Evolutionary conservation across 2,329 filamentous ascomycete genomes (phyloP), one percentile per base, ranked within the genome.

Genomic region (Balansia obtecta): DNA sequence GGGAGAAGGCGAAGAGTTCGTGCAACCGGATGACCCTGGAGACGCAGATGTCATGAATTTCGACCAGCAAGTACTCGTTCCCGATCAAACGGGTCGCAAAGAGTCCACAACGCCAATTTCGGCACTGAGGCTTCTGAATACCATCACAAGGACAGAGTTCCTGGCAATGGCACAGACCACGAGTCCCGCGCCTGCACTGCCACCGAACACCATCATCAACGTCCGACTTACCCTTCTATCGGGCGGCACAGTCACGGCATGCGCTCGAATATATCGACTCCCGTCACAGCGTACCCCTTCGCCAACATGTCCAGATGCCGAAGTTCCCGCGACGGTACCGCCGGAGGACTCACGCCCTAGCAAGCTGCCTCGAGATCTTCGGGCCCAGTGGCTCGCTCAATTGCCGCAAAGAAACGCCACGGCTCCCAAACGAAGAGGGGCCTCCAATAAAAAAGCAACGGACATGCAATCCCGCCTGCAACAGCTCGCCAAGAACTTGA

Each of bases 181-280:
- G 33, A 59, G 27, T 53, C 53, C 41, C 51, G 4, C 47, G 57
- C 0, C 62, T 67, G 4, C 66, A 68, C 0, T 44, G 10, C 48
- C 48, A 3, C 51, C 60, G 10, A 65, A 70, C 48, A 63, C 70
- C 18, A 57, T 80, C 38, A 68, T 83, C 48, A 84, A 80, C 0
- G 75, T 90, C 44, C 78, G 76, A 46, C 71, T 97, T 49, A 80
- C 72, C 0, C 73, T 93, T 44, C 63, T 85, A 9, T 72, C 75
- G 39, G 81, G 88, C 50, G 91, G 93, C 27, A 77, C 84, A 1
- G 86, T 83, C 3, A 73, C 69, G 0, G 70, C 80, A 3, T 86
- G 85, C 63, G 88, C 91, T 4, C 80, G 93, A 37, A 82, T 97
- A 56, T 98, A 97, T 67, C 83, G 87, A 13, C 79, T 97, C 15